These are phyloP conservation scores for Mortierella sp. DNA, from an alignment of 371 early-diverging fungal species.

Conservation along the genomic window DNA sequence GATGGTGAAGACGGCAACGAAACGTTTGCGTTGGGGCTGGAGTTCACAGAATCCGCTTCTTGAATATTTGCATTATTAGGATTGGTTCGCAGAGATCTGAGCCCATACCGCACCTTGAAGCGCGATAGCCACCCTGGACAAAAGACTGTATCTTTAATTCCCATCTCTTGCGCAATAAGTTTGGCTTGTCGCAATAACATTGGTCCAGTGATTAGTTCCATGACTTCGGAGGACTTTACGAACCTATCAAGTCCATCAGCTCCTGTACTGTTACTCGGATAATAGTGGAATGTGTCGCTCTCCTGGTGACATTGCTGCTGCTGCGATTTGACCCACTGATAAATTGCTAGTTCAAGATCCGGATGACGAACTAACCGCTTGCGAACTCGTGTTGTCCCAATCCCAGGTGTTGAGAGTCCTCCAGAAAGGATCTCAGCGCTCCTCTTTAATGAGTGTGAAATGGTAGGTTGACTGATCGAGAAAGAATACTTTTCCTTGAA, in stretches of 20 bases:
- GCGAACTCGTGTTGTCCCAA: constrained; percentile 34
- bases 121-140: constrained; percentile 50
- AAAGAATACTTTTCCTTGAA: constrained; percentile 27
- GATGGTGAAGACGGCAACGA: constrained; percentile 11
- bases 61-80: background rate
- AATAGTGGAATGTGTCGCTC: background rate
- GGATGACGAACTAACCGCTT: constrained; percentile 52
- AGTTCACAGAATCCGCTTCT: too few relatives aligned
- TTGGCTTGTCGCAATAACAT: constrained; percentile 31
- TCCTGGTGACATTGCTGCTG: constrained; percentile 1
- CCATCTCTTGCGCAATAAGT: constrained; percentile 45
- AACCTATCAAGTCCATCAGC: too few relatives aligned
- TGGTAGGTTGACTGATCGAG: constrained; percentile 44
- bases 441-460: constrained; percentile 41
- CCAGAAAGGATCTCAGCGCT: constrained; percentile 29
- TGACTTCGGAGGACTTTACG: background rate
- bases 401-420: constrained; percentile 22
- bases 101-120: constrained; percentile 39
- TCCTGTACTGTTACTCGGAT: background rate
- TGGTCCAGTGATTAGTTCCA: constrained; percentile 34
- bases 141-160: constrained; percentile 35
- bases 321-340: constrained; percentile 39
- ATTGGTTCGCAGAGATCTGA: constrained; percentile 7
- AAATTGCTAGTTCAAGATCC: constrained; percentile 44
- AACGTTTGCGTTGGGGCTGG: background rate